These are phyloP conservation scores for Arthroderma uncinatum DNA, from an alignment of 2,329 filamentous ascomycete species.

Conservation along the genomic window DNA sequence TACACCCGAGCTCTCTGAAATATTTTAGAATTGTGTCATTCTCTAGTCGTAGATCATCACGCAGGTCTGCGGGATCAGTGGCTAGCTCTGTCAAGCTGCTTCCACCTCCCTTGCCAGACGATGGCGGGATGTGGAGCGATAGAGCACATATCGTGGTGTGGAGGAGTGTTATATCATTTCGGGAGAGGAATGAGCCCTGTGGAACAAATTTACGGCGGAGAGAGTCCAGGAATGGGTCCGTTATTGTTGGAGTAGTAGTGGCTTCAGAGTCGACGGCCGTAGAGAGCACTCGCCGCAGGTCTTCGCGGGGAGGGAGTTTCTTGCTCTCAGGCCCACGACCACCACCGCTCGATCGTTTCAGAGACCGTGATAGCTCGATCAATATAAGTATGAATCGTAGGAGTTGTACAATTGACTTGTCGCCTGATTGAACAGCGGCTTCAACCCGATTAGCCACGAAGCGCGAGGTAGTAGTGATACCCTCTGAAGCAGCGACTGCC, in stretches of 20 bases:
- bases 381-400: conserved; percentile 37
- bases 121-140: conserved; percentile 36
- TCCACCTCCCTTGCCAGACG: conserved; percentile 26
- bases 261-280: conserved; percentile 17
- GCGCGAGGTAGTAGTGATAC: conserved; percentile 31
- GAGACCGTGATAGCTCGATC: conserved; percentile 31
- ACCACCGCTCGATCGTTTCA: conserved; percentile 21
- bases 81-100: conserved; percentile 30
- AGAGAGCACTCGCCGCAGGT: conserved; percentile 30
- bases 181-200: conserved; percentile 25
- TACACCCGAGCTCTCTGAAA: conserved; percentile 39
- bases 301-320: conserved; percentile 30
- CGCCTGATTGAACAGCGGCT: conserved; percentile 28
- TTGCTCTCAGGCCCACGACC: conserved; percentile 28
- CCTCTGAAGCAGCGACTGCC: conserved; percentile 25
- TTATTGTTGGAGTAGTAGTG: conserved; percentile 18
- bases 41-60: conserved; percentile 35
- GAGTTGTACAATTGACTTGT: conserved; percentile 33
- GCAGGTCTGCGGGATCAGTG: conserved; percentile 36
- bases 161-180: conserved; percentile 33
- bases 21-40: conserved; percentile 28
- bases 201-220: conserved; percentile 35
- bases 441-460: conserved; percentile 37
- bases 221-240: conserved; percentile 31
- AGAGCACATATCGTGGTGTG: conserved; percentile 38